These are phyloP conservation scores for Vaucheria bursata DNA, from an alignment of 352 stramenopile species.

Conservation along the genomic window DNA sequence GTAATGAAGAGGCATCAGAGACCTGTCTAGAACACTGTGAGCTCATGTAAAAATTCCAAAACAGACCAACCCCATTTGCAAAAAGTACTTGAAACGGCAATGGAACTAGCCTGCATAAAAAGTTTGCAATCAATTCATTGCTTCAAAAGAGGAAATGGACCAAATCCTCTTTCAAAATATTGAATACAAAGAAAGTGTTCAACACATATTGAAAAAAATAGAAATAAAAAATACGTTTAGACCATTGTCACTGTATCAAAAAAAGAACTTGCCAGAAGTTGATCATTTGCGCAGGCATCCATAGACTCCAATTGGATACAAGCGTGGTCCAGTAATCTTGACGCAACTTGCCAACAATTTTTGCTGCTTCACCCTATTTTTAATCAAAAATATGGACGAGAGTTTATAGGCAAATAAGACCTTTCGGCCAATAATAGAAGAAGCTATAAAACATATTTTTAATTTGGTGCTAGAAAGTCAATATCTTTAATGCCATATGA, in stretches of 20 bases:
- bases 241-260: not conserved
- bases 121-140: not conserved
- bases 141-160: not conserved
- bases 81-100: constrained; percentile 49
- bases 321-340: constrained; percentile 48
- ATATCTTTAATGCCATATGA: no score
- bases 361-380: not conserved
- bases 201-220: not conserved
- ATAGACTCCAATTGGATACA: constrained; percentile 50
- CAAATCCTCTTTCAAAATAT: not conserved
- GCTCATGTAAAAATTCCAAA: constrained; percentile 52
- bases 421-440: no score
- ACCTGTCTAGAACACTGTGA: no score
- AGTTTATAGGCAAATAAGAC: no score
- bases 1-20: no score
- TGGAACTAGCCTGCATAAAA: constrained; percentile 22
- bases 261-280: constrained; percentile 50
- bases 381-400: no score
- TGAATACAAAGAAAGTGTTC: not conserved
- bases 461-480: no score
- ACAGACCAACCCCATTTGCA: constrained; percentile 47
- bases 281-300: constrained; percentile 53
- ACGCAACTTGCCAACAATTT: constrained; percentile 45
- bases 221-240: not conserved
- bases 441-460: no score